Evolutionary conservation across 1,284 basidiomycete genomes (phyloP), one percentile per base, ranked within the genome.

Genomic region (Leccinum pachyderme): DNA sequence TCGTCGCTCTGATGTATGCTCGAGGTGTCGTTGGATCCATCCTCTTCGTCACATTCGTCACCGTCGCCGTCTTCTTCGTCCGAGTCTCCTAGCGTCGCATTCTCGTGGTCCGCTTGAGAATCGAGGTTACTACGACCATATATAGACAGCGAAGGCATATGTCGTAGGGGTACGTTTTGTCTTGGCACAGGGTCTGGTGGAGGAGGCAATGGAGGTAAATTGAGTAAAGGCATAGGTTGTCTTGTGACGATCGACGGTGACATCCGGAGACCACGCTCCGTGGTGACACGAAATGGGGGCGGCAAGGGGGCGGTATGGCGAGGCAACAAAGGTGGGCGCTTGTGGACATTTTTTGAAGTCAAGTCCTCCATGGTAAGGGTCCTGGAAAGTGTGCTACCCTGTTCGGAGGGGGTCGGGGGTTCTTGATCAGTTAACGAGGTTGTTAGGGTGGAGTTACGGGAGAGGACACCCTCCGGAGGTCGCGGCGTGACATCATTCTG

Each of bases 141-240:
- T 71, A 75, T 74, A 25, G 77, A 76, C 50, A 84, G 61, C 25
- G 76, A 78, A 22, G 82, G 81, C 64, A 83, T 75, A 56, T 73
- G 79, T 35, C 75, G 72, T 49, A 83, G 58, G 5, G 74, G 69
- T 25, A 62, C 61, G 9, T 54, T 61, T 31, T 52, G 52, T 43
- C 57, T 67, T 39, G 64, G 62, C 2, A 58, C 51, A 43, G 64
- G 13, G n/a, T 55, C 54, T 47, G 57, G 49, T 52, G 51, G 57
- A 27, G 50, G 57, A 24, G 59, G 69, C 35, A 65, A 53, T 44
- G 53, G 39, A 35, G 59, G 63, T 37, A 62, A 51, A 62, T 62
- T 68, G 43, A 71, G 57, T 56, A 70, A 29, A 47, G 65, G 59
- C 57, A 67, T 65, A 6, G 65, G 68, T 25, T 71, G 71, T 52